phyloP scores from a whole-genome alignment of 202 grass and related monocot genomes.

The Setaria viridis region DNA sequence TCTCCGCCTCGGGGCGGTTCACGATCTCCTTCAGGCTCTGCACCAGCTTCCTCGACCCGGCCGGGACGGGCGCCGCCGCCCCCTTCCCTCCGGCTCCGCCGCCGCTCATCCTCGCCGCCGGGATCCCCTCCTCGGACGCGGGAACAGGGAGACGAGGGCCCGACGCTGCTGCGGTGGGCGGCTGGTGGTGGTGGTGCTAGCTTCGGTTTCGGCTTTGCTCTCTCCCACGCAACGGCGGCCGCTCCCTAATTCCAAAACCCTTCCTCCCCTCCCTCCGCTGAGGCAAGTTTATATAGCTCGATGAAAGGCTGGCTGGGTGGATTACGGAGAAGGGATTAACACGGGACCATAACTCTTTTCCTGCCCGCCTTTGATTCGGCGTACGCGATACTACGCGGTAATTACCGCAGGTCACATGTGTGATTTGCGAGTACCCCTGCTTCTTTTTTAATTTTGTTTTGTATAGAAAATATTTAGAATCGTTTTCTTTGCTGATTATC shows the following conservation, averaged over 20 bases:
- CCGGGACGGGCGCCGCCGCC: conserved; percentile 70
- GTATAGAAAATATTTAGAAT: too few species aligned
- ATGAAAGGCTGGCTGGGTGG: background rate
- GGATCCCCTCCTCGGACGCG: conserved; percentile 41
- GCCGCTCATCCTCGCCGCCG: conserved; percentile 69
- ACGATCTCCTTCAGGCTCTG: conserved; percentile 99
- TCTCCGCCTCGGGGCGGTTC: conserved; percentile 94
- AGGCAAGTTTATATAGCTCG: conserved; percentile 55
- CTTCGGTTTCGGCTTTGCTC: conserved; percentile 61
- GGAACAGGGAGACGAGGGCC: conserved; percentile 19
- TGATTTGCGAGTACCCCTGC: background rate
- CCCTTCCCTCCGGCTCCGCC: conserved; percentile 56
- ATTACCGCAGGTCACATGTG: background rate
- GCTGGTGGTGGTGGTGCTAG: conserved; percentile 5
- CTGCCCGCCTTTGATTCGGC: background rate
- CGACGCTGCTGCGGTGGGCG: background rate
- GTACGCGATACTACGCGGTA: background rate
- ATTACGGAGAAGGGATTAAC: conserved; percentile 26
- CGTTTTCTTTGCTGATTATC: background rate
- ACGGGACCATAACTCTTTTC: background rate
- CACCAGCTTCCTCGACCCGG: conserved; percentile 73
- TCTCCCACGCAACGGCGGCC: conserved; percentile 59
- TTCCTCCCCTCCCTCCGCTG: conserved; percentile 41
- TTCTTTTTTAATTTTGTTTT: background rate
- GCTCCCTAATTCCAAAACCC: conserved; percentile 70